phyloP scores from a whole-genome alignment of 2,329 filamentous ascomycete species.

The Aspergillus sp. region DNA sequence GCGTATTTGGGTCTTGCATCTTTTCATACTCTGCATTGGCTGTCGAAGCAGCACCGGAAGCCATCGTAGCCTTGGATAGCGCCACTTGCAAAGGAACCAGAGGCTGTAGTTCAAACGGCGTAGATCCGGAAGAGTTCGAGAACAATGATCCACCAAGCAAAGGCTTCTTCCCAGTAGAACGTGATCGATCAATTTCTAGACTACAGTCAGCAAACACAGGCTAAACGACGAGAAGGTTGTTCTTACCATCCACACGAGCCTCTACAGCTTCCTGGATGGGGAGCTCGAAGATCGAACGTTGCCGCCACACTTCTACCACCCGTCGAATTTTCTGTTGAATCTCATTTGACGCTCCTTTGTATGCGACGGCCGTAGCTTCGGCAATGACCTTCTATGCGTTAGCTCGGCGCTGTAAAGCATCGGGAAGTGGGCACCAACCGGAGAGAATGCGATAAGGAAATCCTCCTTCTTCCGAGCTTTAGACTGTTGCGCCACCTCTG shows the following conservation, averaged over 20 bases:
- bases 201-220: conserved; percentile 3
- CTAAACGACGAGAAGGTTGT: neutral
- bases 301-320: conserved; percentile 91
- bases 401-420: conserved; percentile 8
- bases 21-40: conserved; percentile 81
- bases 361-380: conserved; percentile 83
- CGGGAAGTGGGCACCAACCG: conserved; percentile 39
- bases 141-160: conserved; percentile 65
- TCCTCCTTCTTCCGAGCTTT: conserved; percentile 89
- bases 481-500: conserved; percentile 93
- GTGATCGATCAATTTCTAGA: conserved; percentile 51
- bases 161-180: conserved; percentile 48
- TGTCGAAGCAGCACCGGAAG: conserved; percentile 59
- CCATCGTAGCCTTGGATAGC: conserved; percentile 64
- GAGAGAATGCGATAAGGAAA: conserved; percentile 85
- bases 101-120: conserved; percentile 70
- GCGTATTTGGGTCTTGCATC: conserved; percentile 62
- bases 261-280: conserved; percentile 78
- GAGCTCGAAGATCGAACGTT: conserved; percentile 73
- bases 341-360: conserved; percentile 79
- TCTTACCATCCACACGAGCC: conserved; percentile 65
- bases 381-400: conserved; percentile 58
- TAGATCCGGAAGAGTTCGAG: conserved; percentile 47
- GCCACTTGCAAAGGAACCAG: conserved; percentile 68
- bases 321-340: conserved; percentile 80